A percentile compares a stretch with the other conserved stretches of the same genome.
These are phyloP conservation scores for Talaromyces sp. DNA, from an alignment of 2,329 filamentous ascomycete genomes.

Conservation along the genomic window DNA sequence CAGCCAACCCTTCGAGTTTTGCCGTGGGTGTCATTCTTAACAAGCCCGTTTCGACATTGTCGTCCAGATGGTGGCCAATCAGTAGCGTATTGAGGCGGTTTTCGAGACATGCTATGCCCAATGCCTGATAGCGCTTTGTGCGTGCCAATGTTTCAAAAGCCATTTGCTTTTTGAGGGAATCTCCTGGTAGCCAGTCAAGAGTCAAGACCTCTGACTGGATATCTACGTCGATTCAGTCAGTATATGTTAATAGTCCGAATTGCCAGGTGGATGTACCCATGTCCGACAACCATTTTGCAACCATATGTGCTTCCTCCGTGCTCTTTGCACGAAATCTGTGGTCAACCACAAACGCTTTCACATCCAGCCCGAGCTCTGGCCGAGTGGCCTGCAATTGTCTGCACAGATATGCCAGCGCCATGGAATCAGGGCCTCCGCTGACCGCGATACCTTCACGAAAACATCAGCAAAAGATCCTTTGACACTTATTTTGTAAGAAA, in stretches of 20 bases:
- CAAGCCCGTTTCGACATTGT: constrained; percentile 85
- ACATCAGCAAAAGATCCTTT: neutral
- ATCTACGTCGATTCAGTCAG: constrained; percentile 24
- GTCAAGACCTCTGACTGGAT: constrained; percentile 35
- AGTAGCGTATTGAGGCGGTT: constrained; percentile 59
- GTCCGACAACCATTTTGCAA: constrained; percentile 44
- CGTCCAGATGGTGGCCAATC: constrained; percentile 82
- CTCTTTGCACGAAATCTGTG: constrained; percentile 57
- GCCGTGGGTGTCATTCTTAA: constrained; percentile 70
- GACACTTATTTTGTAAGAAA: neutral
- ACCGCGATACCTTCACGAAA: constrained; percentile 65
- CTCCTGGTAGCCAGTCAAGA: constrained; percentile 51
- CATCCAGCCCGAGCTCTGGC: constrained; percentile 26
- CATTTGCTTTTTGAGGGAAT: constrained; percentile 44
- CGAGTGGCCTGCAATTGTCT: constrained; percentile 41
- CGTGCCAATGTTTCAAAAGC: constrained; percentile 78
- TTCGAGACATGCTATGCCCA: constrained; percentile 60
- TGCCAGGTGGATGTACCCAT: constrained; percentile 36
- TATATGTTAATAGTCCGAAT: neutral
- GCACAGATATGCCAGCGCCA: constrained; percentile 81
- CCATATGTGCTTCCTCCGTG: constrained; percentile 51
- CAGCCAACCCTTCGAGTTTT: constrained; percentile 64
- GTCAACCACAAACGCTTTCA: constrained; percentile 59
- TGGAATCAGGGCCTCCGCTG: constrained; percentile 95
- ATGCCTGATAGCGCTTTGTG: constrained; percentile 64